Percentiles rank a stretch among this genome's conserved stretches.
Evolutionary conservation across 2,329 filamentous ascomycete genomes (phyloP).

Genomic region (Gremmenia infestans): DNA sequence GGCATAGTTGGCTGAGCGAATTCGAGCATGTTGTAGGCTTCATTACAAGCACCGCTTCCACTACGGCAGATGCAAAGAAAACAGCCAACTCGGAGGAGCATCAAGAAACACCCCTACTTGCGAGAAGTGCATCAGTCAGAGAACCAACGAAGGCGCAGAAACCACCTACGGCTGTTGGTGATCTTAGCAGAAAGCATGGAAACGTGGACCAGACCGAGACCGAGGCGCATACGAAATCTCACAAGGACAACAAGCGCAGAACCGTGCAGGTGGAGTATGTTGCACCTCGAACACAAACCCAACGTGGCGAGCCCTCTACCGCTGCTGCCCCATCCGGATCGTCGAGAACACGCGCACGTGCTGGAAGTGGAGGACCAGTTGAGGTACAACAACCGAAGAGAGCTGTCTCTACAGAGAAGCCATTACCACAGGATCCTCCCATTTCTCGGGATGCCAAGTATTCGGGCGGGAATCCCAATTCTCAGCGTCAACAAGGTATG

Average conservation of each 20-base stretch:
- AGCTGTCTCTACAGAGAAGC: constrained; percentile 48
- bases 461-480: constrained; percentile 35
- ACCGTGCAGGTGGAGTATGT: constrained; percentile 99
- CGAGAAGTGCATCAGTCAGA: constrained; percentile 87
- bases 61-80: constrained; percentile 74
- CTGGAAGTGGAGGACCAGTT: constrained; percentile 49
- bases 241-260: constrained; percentile 81
- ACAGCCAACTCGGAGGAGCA: constrained; percentile 57
- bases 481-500: constrained; percentile 36
- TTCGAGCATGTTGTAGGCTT: constrained; percentile 96
- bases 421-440: constrained; percentile 54
- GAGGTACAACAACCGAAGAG: constrained; percentile 35
- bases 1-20: constrained; percentile 97
- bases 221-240: constrained; percentile 56
- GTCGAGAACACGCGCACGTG: constrained; percentile 47
- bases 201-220: constrained; percentile 66
- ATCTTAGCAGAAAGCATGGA: constrained; percentile 67
- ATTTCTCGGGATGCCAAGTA: constrained; percentile 43
- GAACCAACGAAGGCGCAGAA: constrained; percentile 71
- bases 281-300: constrained; percentile 79
- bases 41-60: constrained; percentile 93
- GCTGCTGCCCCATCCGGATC: constrained; percentile 26
- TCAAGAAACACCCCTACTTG: constrained; percentile 56
- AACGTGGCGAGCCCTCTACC: constrained; percentile 48
- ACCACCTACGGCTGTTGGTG: constrained; percentile 48